Percentiles rank a stretch among this genome's conserved stretches.
Conservation (phyloP, 176 grass and related monocot genomes). For the Cenchrus fungigraminus region DNA sequence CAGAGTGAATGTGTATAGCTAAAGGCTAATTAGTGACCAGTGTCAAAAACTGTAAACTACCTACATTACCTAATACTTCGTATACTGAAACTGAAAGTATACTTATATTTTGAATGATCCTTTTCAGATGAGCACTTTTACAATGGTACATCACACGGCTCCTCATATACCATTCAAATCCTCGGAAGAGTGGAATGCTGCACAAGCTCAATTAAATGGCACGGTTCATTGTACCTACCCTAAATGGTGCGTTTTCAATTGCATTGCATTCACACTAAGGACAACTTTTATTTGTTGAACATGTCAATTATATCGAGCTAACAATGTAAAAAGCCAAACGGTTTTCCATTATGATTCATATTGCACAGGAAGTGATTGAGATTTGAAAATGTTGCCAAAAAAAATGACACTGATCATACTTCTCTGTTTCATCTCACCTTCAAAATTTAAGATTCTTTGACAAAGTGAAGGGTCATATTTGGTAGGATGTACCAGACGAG, state of each 20-base stretch:
- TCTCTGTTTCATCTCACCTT: neutral
- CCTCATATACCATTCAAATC: slow-evolving; percentile 99
- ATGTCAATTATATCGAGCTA: neutral
- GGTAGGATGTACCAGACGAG: neutral
- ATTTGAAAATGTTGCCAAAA: slow-evolving; percentile 24
- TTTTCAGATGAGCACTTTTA: slow-evolving; percentile 97
- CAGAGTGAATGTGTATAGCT: slow-evolving; percentile 7
- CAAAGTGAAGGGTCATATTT: slow-evolving; percentile 13
- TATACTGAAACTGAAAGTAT: slow-evolving; percentile 7
- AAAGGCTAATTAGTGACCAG: neutral
- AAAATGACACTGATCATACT: neutral
- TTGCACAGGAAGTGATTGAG: slow-evolving; percentile 11
- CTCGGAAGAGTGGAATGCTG: slow-evolving; percentile 94
- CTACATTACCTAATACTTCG: slow-evolving; percentile 31
- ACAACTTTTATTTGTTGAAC: neutral
- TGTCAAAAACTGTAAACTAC: neutral
- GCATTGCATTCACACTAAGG: slow-evolving; percentile 10
- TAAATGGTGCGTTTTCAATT: slow-evolving; percentile 60
- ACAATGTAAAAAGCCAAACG: neutral
- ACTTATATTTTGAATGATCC: slow-evolving; percentile 22
- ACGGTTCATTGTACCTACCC: slow-evolving; percentile 96
- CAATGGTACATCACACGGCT: slow-evolving; percentile 99
- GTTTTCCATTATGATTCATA: slow-evolving; percentile 13
- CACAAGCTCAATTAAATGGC: slow-evolving; percentile 90
- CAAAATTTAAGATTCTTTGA: slow-evolving; percentile 20